These are phyloP conservation scores for Daldinia sp. DNA, from an alignment of 2,329 filamentous ascomycete species.

Conservation along the genomic window DNA sequence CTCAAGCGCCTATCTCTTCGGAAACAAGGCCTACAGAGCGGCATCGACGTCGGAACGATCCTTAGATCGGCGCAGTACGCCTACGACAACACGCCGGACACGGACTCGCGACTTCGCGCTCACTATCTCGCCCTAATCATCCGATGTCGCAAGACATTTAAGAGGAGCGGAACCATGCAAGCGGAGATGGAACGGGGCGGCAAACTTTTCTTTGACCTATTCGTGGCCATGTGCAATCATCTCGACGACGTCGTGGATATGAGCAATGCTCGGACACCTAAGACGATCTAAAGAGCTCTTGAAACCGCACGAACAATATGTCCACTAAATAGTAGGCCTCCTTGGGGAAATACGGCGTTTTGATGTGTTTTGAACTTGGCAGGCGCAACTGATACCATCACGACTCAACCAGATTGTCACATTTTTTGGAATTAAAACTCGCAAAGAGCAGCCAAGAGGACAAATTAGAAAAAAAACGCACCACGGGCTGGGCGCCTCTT, in stretches of 20 bases:
- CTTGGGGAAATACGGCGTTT: conserved; percentile 30
- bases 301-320: conserved; percentile 37
- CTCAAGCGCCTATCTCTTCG: conserved; percentile 90
- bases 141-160: conserved; percentile 96
- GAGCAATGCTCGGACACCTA: conserved; percentile 70
- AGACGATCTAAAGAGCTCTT: conserved; percentile 58
- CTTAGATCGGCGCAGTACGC: conserved; percentile 93
- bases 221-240: conserved; percentile 98
- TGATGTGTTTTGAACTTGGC: conserved; percentile 34
- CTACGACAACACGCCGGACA: conserved; percentile 93
- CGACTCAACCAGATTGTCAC: conserved; percentile 38
- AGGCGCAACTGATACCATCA: conserved; percentile 27
- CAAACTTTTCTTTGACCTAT: conserved; percentile 97
- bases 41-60: conserved; percentile 91
- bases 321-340: conserved; percentile 23
- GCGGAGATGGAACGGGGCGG: conserved; percentile 96
- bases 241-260: conserved; percentile 94
- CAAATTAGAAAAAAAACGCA: conserved; percentile 38
- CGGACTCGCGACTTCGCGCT: conserved; percentile 90
- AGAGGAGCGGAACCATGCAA: conserved; percentile 98
- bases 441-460: conserved; percentile 38
- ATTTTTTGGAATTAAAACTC: conserved; percentile 26
- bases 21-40: conserved; percentile 93
- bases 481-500: conserved; percentile 48
- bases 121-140: conserved; percentile 98